Evolutionary conservation across 352 stramenopile species (phyloP), one percentile per base, ranked within the genome.

Genomic region (Discostella stelligera): DNA sequence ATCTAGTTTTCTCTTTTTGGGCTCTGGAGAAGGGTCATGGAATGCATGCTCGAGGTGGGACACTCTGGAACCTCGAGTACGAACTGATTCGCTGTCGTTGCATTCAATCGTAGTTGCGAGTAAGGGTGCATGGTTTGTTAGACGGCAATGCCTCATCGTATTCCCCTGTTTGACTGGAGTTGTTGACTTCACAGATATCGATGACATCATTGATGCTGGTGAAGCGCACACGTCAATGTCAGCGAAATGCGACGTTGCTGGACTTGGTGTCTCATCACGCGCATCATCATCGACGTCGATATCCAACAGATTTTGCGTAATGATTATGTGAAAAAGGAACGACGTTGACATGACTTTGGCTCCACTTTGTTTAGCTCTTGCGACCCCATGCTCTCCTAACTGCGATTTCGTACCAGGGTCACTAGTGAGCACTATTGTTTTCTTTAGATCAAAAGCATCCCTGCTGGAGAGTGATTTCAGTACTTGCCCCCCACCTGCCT

Each of bases 401-500:
- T 81, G 73, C 11, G 65, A 60, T 32, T 53, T 6, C 41, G 73
- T 76, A 21, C 65, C 61, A n/a, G 80, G 80, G 37, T 84, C 80
- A n/a, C 62, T 74, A 11, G 80, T 80, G n/a, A 88, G 65, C 41
- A 88, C 58, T 20, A 82, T 71, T 27, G 70, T 78, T 67, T 74
- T 82, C 8, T 44, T 41, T 58, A 61, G 70, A 69, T 76, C 63
- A 21, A 70, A 55, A 13, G 46, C 49, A 32, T 71, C 41, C 3
- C 55, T 30, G 8, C 55, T 52, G 10, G 63, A 68, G 27, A 81
- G 44, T 16, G 80, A 82, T 52, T 62, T 70, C 23, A 85, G 16
- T 7, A 83, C 64, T 54, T 59, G 59, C 21, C 69, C 82, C 44
- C 79, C 79, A 39, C 79, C 72, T 54, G 74, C 79, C 25, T 80